Evolutionary conservation across 768 basidiomycete species (phyloP).

Genomic region (Postia placenta): DNA sequence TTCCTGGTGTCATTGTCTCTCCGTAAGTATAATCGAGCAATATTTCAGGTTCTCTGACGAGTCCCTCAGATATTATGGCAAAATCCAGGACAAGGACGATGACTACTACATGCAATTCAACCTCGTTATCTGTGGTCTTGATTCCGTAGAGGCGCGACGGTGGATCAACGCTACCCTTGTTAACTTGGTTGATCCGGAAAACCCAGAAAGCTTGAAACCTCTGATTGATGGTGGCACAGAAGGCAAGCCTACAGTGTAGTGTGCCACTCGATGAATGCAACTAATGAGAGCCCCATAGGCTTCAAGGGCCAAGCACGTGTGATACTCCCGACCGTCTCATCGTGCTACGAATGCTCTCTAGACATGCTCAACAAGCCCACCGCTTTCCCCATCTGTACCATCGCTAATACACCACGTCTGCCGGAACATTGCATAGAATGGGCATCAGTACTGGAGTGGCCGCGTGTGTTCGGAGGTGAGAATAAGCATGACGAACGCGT

Average conservation of each 20-base stretch:
- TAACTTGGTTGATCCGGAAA: constrained; percentile 88
- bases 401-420: constrained; percentile 95
- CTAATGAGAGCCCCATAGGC: constrained; percentile 39
- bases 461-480: constrained; percentile 82
- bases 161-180: constrained; percentile 99
- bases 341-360: constrained; percentile 97
- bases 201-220: constrained; percentile 90
- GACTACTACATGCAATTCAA: constrained; percentile 97
- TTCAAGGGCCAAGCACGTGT: constrained; percentile 99
- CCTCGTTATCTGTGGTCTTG: constrained; percentile 93
- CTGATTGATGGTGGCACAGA: constrained; percentile 98
- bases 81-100: constrained; percentile 96
- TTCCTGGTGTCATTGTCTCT: constrained; percentile 93
- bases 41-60: constrained; percentile 4
- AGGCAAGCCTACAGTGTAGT: constrained; percentile 42
- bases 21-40: constrained; percentile 53
- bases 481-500: background rate
- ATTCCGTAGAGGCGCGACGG: constrained; percentile 93
- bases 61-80: constrained; percentile 75
- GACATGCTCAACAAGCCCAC: constrained; percentile 98
- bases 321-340: constrained; percentile 90
- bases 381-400: constrained; percentile 96
- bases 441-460: constrained; percentile 99
- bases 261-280: background rate
- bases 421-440: constrained; percentile 99